Base-by-base conservation (phyloP, 345 rosid genomes). In the Eucalyptus pauciflora region DNA sequence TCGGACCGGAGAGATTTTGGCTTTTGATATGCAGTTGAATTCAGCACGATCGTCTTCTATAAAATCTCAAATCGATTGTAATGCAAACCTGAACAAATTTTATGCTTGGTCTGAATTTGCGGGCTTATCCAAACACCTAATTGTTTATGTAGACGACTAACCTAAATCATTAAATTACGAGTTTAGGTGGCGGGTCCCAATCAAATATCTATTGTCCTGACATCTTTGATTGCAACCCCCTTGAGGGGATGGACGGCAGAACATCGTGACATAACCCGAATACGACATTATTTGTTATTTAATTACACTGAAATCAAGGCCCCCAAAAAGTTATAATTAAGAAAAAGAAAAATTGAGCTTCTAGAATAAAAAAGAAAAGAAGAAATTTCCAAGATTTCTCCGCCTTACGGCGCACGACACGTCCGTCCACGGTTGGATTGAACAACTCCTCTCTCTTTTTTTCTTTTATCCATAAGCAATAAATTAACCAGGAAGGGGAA, bases 271-370 rank as follows among this genome's bases (percentile, higher is more conserved):
- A 88, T 86, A 85, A 71, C 86, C 90, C 86, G 62, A 91, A 90
- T 76, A 86, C 62, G 88, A 48, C 56, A n/a, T 93, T 89, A 79
- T 91, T 91, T 89, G 91, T 86, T 91, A 62, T 76, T 90, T 91
- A 87, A 69, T 51, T 54, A 43, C 96, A 93, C 94, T 89, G 93
- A 92, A 92, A 88, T 56, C 92, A 89, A 93, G 88, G 94, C 89
- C 86, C 92, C 60, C 8, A 31, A 50, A 79, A 88, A 90, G 27
- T 86, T 88, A 46, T 60, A 86, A 88, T 87, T 41, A 41, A 88
- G 67, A 20, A 52, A 62, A 50, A 79, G 43, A 88, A 10, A 43
- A 80, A 71, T 33, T 3, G 81, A 17, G 24, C 80, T 64, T 64
- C 76, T 64, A 64, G 76, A 64, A 69, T 33, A n/a, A 31, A n/a